Conservation (phyloP, 2,329 filamentous ascomycete genomes). For the Corniculantispora saksenae region DNA sequence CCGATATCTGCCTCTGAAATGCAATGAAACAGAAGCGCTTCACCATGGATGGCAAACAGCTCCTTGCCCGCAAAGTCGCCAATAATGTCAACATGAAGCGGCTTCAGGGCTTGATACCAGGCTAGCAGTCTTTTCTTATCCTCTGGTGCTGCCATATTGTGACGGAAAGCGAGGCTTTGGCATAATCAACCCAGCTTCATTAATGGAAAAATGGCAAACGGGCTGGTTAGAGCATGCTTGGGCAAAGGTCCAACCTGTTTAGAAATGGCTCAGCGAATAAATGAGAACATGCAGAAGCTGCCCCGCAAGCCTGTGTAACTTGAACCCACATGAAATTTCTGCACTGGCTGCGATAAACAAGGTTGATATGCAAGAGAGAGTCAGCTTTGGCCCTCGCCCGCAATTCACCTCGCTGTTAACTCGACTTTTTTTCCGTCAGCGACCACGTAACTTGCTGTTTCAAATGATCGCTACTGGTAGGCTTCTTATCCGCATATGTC, state of each 20-base stretch:
- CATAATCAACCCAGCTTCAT: not conserved
- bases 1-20: slow-evolving; percentile 65
- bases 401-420: too few species aligned
- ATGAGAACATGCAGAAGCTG: too few species aligned
- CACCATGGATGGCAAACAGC: slow-evolving; percentile 71
- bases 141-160: not conserved
- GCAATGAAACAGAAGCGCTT: slow-evolving; percentile 67
- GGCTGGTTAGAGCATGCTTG: not conserved
- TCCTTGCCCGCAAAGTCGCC: slow-evolving; percentile 76
- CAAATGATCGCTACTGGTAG: too few species aligned
- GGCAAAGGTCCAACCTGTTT: not conserved
- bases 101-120: slow-evolving; percentile 23
- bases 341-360: too few species aligned
- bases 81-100: slow-evolving; percentile 61
- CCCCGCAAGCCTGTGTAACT: too few species aligned
- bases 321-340: too few species aligned
- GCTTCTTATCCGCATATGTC: too few species aligned
- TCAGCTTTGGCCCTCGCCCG: too few species aligned
- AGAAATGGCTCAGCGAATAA: too few species aligned
- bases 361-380: too few species aligned
- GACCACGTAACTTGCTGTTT: too few species aligned
- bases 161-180: not conserved
- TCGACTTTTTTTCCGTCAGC: too few species aligned
- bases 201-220: not conserved
- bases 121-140: not conserved